phyloP scores from a whole-genome alignment of 352 stramenopile species.

The Saprolegnia diclina region DNA sequence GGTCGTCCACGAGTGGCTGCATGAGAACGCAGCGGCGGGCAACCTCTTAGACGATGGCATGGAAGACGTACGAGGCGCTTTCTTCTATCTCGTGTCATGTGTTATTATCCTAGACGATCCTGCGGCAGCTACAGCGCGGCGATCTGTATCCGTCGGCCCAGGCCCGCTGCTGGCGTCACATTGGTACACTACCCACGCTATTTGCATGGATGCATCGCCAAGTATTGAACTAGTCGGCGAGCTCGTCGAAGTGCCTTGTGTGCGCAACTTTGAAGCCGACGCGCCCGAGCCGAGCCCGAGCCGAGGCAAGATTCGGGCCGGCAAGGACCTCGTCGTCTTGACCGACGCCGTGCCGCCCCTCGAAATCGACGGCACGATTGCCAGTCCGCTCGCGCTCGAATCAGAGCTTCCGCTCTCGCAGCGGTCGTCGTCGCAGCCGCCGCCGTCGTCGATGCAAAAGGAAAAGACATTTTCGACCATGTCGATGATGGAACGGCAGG shows the following conservation, averaged over 20 bases:
- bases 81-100: background rate
- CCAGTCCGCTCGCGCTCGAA: conserved; percentile 29
- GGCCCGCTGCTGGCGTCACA: conserved; percentile 75
- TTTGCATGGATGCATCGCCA: background rate
- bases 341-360: conserved; percentile 31
- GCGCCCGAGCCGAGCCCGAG: conserved; percentile 43
- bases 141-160: conserved; percentile 57
- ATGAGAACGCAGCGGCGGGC: conserved; percentile 49
- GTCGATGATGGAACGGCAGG: conserved; percentile 74
- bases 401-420: conserved; percentile 26
- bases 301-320: conserved; percentile 62
- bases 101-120: conserved; percentile 46
- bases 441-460: conserved; percentile 19
- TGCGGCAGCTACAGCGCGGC: conserved; percentile 56
- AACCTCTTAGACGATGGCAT: conserved; percentile 60
- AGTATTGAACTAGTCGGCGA: conserved; percentile 43
- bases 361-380: conserved; percentile 19
- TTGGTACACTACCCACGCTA: conserved; percentile 31
- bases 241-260: conserved; percentile 53
- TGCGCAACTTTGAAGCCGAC: conserved; percentile 26
- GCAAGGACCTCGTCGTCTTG: conserved; percentile 73
- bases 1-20: conserved; percentile 64
- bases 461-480: conserved; percentile 52
- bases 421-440: conserved; percentile 29
- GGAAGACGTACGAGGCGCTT: conserved; percentile 43